Percentiles rank a stretch among this genome's conserved stretches.
phyloP scores from a whole-genome alignment of 2,329 filamentous ascomycete species.

The Alternaria postmessia region DNA sequence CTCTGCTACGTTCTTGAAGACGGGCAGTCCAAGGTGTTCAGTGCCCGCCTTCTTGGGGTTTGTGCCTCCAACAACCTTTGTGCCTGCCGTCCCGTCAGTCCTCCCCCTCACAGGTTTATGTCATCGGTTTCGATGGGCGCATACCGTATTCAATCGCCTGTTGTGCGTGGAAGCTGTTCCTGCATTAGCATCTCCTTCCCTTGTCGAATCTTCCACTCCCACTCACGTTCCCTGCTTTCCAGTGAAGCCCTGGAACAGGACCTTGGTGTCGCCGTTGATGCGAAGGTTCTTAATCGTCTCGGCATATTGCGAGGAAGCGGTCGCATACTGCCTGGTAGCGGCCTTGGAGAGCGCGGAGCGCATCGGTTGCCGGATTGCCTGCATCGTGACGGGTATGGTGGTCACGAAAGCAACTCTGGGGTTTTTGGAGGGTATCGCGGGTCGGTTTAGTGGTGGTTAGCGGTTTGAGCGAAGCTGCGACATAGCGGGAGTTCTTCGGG shows the following conservation, averaged over 20 bases:
- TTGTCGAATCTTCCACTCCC: neutral
- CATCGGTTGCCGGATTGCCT: constrained; percentile 80
- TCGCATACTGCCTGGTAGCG: constrained; percentile 80
- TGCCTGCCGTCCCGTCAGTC: constrained; percentile 67
- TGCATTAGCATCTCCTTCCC: constrained; percentile 23
- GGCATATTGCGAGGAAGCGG: constrained; percentile 65
- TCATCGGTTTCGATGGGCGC: constrained; percentile 29
- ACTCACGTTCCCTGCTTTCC: constrained; percentile 86
- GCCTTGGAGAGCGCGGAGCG: constrained; percentile 72
- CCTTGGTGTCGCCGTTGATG: constrained; percentile 92
- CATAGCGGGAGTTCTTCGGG: constrained; percentile 31
- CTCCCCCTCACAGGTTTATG: constrained; percentile 24
- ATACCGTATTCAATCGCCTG: constrained; percentile 99
- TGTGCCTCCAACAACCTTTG: constrained; percentile 96
- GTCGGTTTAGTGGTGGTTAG: constrained; percentile 28
- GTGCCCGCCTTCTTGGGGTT: constrained; percentile 98
- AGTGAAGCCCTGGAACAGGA: constrained; percentile 96
- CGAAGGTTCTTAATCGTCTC: constrained; percentile 74
- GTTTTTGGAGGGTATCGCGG: constrained; percentile 22
- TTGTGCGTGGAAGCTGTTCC: constrained; percentile 89
- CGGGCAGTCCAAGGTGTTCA: constrained; percentile 87
- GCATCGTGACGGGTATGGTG: constrained; percentile 68
- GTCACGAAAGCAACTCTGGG: constrained; percentile 37
- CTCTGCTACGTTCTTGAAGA: constrained; percentile 89
- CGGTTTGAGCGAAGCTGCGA: constrained; percentile 34